Base-by-base conservation (phyloP, 352 stramenopile species). In the Globisporangium apiculatum region DNA sequence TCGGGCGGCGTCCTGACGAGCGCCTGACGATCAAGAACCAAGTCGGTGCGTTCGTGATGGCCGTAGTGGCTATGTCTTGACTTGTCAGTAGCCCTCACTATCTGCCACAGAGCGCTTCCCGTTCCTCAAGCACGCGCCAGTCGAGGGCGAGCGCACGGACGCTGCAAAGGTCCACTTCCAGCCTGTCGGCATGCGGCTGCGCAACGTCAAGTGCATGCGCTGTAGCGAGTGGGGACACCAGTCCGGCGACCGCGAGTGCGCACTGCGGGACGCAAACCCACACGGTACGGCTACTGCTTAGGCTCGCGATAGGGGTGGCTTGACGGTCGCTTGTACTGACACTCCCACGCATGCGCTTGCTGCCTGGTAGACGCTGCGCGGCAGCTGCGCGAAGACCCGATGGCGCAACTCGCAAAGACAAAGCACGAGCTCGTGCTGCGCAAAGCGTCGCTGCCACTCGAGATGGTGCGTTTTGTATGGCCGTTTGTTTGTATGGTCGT, bases 111-210 rank as follows among this genome's bases (percentile, higher is more conserved):
- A 95, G 61, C 83, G 87, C 11, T 96, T 96, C 37, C 86, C 87
- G 24, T 85, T 95, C n/a, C 69, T 96, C 5, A 94, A 95, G 60
- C 78, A 94, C 59, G 87, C 87, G 14, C 87, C 87, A 4, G 87
- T 96, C 15, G 83, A 95, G 58, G 84, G 87, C 47, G 78, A 79
- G 38, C 95, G 91, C 68, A 87, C 87, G 3, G 68, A 83, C 55
- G 78, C 76, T 0, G 85, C 95, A 43, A 81, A 81, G 41, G 86
- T 96, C 8, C 93, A 92, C 46, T 96, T 96, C 62, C 86, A 96
- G 46, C 87, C 86, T 12, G 66, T 96, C 66, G 87, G 87, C 36
- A 57, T 84, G n/a, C 73, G 77, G 55, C 60, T 96, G 61, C 86
- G 87, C 56, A 94, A 96, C 60, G 82, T 95, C 41, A 69, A 71